These are phyloP conservation scores for Verticillium nonalfalfae DNA, from an alignment of 2,329 filamentous ascomycete genomes.

Conservation along the genomic window DNA sequence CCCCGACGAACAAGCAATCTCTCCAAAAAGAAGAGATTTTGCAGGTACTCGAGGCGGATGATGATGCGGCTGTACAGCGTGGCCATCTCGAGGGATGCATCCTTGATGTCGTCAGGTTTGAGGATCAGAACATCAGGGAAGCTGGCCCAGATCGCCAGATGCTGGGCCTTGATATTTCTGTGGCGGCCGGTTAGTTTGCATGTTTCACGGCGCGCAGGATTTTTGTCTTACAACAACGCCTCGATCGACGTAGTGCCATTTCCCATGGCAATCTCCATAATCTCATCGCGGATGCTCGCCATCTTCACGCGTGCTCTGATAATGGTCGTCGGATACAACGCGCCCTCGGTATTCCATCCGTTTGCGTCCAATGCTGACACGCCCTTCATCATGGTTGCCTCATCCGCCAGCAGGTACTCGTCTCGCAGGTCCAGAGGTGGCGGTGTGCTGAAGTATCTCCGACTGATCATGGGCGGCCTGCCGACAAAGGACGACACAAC, in stretches of 20 bases:
- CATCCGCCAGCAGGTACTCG: slow-evolving; percentile 36
- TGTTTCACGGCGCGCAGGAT: background rate
- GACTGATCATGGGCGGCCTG: slow-evolving; percentile 43
- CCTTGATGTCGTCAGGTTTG: slow-evolving; percentile 28
- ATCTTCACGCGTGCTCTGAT: slow-evolving; percentile 39
- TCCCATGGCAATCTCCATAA: slow-evolving; percentile 50
- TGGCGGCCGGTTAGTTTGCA: background rate
- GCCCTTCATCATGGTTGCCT: slow-evolving; percentile 28
- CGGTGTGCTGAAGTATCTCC: slow-evolving; percentile 47
- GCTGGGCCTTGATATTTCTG: slow-evolving; percentile 28
- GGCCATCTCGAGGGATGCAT: slow-evolving; percentile 18
- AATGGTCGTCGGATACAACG: slow-evolving; percentile 36
- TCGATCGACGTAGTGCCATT: slow-evolving; percentile 22
- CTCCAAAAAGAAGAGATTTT: slow-evolving; percentile 54
- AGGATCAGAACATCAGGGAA: slow-evolving; percentile 32
- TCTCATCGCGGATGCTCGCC: slow-evolving; percentile 47
- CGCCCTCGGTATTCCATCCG: slow-evolving; percentile 45
- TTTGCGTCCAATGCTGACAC: slow-evolving; percentile 34
- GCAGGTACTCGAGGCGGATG: slow-evolving; percentile 41
- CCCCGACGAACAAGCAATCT: slow-evolving; percentile 43
- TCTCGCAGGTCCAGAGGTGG: slow-evolving; percentile 49
- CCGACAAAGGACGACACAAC: slow-evolving; percentile 44
- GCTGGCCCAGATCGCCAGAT: slow-evolving; percentile 22
- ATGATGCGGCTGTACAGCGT: slow-evolving; percentile 37
- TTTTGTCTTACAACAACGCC: slow-evolving; percentile 21